Evolutionary conservation across 495 filamentous ascomycete species (phyloP).

Genomic region (Jackrogersella multiformis): DNA sequence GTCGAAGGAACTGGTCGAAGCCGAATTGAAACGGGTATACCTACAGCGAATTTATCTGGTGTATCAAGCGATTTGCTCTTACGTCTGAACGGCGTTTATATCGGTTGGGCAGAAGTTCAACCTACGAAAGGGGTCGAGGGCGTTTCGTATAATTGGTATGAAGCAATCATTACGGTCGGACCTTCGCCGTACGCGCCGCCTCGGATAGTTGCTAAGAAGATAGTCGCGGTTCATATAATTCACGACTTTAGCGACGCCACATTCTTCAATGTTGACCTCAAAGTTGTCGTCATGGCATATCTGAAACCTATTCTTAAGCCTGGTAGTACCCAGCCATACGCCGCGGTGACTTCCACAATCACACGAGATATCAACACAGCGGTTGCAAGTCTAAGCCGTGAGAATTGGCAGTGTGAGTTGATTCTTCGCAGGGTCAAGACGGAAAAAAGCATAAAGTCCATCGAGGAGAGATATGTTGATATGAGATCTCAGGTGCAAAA

Average conservation of each 20-base stretch:
- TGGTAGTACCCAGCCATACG: slow-evolving; percentile 46
- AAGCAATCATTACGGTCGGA: slow-evolving; percentile 62
- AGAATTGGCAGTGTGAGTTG: slow-evolving; percentile 61
- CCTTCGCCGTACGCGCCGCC: slow-evolving; percentile 51
- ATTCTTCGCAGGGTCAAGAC: slow-evolving; percentile 39
- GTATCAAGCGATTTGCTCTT: slow-evolving; percentile 57
- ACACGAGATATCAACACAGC: slow-evolving; percentile 60
- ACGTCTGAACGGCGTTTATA: slow-evolving; percentile 67
- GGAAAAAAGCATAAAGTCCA: slow-evolving; percentile 40
- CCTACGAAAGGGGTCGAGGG: slow-evolving; percentile 34
- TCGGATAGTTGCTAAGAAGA: slow-evolving; percentile 52
- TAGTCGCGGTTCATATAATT: slow-evolving; percentile 55
- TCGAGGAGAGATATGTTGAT: slow-evolving; percentile 52
- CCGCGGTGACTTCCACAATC: slow-evolving; percentile 55
- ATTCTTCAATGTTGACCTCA: slow-evolving; percentile 52
- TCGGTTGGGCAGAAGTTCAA: slow-evolving; percentile 66
- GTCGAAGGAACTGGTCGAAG: slow-evolving; percentile 47
- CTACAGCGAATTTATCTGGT: slow-evolving; percentile 54
- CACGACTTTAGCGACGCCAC: slow-evolving; percentile 56
- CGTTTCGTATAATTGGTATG: slow-evolving; percentile 55
- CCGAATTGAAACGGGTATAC: slow-evolving; percentile 43
- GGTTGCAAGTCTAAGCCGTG: slow-evolving; percentile 61
- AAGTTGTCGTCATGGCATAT: slow-evolving; percentile 66
- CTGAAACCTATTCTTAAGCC: slow-evolving; percentile 52
- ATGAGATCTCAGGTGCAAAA: slow-evolving; percentile 56